A percentile compares a stretch with the other conserved stretches of the same genome.
Evolutionary conservation across 2,329 filamentous ascomycete species (phyloP).

Genomic region (Monilinia fructicola): DNA sequence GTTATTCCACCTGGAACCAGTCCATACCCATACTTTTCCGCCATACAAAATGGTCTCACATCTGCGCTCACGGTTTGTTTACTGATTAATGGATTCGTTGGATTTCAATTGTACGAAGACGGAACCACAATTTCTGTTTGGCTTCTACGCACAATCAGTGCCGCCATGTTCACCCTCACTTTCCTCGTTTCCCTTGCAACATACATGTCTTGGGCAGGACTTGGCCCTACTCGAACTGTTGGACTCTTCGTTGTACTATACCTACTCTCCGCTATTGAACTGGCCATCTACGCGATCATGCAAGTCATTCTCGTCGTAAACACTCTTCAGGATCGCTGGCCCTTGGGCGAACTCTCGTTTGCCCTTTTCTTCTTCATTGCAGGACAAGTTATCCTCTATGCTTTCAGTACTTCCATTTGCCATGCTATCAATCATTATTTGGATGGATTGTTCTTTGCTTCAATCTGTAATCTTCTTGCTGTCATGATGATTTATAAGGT

Average conservation of each 20-base stretch:
- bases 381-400: constrained; percentile 91
- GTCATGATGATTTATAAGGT: constrained; percentile 99
- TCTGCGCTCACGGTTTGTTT: constrained; percentile 87
- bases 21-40: constrained; percentile 88
- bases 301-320: constrained; percentile 86
- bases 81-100: constrained; percentile 95
- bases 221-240: constrained; percentile 80
- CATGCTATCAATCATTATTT: constrained; percentile 83
- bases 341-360: constrained; percentile 85
- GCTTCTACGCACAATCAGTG: constrained; percentile 78
- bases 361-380: constrained; percentile 88
- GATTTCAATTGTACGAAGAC: constrained; percentile 97
- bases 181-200: constrained; percentile 88
- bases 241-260: constrained; percentile 92
- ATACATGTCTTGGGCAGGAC: constrained; percentile 86
- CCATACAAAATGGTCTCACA: constrained; percentile 78
- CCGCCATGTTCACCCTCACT: constrained; percentile 79
- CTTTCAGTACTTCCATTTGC: constrained; percentile 83
- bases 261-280: constrained; percentile 81
- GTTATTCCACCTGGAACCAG: constrained; percentile 80
- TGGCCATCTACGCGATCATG: constrained; percentile 82
- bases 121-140: constrained; percentile 91
- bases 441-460: constrained; percentile 92
- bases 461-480: constrained; percentile 85
- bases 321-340: constrained; percentile 94